phyloP scores from a whole-genome alignment of 805 yeast species.

The Brettanomyces anomalus region DNA sequence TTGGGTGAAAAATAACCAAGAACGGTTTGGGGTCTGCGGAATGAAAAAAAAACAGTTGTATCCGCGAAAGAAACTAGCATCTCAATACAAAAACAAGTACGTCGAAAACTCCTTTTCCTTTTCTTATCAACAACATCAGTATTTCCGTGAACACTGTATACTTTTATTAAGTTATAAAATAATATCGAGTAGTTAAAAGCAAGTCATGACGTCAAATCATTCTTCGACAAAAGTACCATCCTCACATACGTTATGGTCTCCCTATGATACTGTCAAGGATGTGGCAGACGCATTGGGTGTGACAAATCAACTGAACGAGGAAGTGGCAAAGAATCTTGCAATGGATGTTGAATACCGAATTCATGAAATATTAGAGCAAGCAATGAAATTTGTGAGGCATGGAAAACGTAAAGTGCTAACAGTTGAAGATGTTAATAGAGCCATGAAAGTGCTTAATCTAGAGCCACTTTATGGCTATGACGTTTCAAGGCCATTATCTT shows the following conservation, averaged over 20 bases:
- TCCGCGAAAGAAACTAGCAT: no score
- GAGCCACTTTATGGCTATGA: constrained; percentile 94
- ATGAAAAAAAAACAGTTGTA: no score
- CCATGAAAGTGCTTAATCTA: constrained; percentile 76
- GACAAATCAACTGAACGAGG: constrained; percentile 62
- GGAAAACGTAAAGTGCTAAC: constrained; percentile 75
- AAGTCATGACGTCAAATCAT: neutral
- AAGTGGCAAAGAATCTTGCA: constrained; percentile 87
- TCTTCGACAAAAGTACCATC: constrained; percentile 38
- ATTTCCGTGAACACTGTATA: no score
- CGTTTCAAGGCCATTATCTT: constrained; percentile 57
- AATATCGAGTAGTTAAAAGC: no score
- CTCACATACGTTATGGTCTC: constrained; percentile 95
- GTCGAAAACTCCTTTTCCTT: no score
- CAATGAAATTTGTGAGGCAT: constrained; percentile 92
- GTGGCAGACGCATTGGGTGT: constrained; percentile 91
- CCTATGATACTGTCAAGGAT: constrained; percentile 92
- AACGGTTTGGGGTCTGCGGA: no score
- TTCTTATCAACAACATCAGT: no score
- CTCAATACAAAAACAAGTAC: no score
- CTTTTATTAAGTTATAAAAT: no score
- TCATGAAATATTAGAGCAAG: constrained; percentile 91
- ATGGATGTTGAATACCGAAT: constrained; percentile 99
- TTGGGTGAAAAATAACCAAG: no score
- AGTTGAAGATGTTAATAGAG: constrained; percentile 73